These are phyloP conservation scores for Linnemannia schmuckeri DNA, from an alignment of 192 early-diverging fungal genomes.

Conservation along the genomic window DNA sequence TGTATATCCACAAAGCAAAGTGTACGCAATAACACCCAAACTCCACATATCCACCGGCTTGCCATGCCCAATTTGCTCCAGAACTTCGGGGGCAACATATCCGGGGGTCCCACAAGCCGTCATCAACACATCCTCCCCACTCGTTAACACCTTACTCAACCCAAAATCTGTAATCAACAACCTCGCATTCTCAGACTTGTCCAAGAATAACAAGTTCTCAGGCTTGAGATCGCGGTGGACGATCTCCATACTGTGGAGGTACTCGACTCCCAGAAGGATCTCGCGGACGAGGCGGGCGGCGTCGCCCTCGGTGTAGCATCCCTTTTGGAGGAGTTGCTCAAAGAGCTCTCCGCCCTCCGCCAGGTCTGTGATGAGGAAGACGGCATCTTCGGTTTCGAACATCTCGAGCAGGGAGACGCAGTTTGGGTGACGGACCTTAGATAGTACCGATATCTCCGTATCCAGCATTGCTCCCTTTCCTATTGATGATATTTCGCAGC, in stretches of 20 bases:
- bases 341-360: slow-evolving; percentile 93
- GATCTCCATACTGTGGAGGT: slow-evolving; percentile 88
- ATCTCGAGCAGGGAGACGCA: slow-evolving; percentile 84
- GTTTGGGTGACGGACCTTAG: slow-evolving; percentile 83
- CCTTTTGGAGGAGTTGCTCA: slow-evolving; percentile 78
- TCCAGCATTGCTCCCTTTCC: slow-evolving; percentile 74
- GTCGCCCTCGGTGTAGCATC: slow-evolving; percentile 85
- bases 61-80: slow-evolving; percentile 87
- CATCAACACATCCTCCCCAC: slow-evolving; percentile 82
- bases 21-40: slow-evolving; percentile 92
- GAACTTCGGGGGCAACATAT: slow-evolving; percentile 90
- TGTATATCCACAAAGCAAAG: slow-evolving; percentile 83
- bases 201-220: slow-evolving; percentile 87
- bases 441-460: slow-evolving; percentile 79
- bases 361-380: slow-evolving; percentile 81
- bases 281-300: slow-evolving; percentile 82
- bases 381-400: slow-evolving; percentile 79
- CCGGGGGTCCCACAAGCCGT: slow-evolving; percentile 94
- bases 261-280: slow-evolving; percentile 85
- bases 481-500: slow-evolving; percentile 2
- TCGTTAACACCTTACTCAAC: slow-evolving; percentile 77
- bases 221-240: slow-evolving; percentile 91
- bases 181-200: slow-evolving; percentile 67
- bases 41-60: slow-evolving; percentile 97
- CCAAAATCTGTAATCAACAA: slow-evolving; percentile 95